Evolutionary conservation across 2,329 filamentous ascomycete species (phyloP), one percentile per base, ranked within the genome.

Genomic region (Pyricularia sp.): DNA sequence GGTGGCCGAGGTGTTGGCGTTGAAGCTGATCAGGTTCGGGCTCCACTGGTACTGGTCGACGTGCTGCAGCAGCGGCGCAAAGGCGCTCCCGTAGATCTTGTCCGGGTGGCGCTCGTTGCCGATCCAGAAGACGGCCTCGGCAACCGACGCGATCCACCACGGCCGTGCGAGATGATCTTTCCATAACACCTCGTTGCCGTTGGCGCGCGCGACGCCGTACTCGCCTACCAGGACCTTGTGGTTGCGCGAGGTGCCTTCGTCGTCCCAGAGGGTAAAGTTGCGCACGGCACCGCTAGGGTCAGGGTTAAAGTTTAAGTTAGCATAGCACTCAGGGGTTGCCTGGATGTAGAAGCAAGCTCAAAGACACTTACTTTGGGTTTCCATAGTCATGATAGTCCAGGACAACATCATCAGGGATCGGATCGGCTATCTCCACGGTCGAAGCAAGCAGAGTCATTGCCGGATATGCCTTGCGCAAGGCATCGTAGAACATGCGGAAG

Each of bases 401-500:
- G 4, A 67, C 68, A 9, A 65, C 68, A 2, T 64, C 64, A 28
- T 63, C 66, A 1, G 69, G 70, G 28, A 71, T 68, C 0, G 70
- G 66, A 8, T 69, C 66, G 49, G 64, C 61, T 65, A 69, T 67
- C 55, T 64, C 64, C 57, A 69, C 67, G 49, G 78, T 73, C 31
- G 70, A 70, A 12, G 70, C 66, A 53, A 72, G 69, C 63, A 71
- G 49, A 60, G 68, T 66, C 22, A 72, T 69, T 31, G 70, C 64
- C 2, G 71, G 70, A 24, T 72, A 70, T 60, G 67, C 70, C 8
- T 67, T 62, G 28, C 66, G 65, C 62, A 88, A 84, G 16, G 84
- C 85, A 49, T 85, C 73, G 67, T 85, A 78, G 73, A 88, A 86
- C 68, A 79, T 75, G 4, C 78, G 76, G 71, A 87, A 87, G 3